Conservation (phyloP, 176 grass and related monocot genomes). For the Leersia perrieri region DNA sequence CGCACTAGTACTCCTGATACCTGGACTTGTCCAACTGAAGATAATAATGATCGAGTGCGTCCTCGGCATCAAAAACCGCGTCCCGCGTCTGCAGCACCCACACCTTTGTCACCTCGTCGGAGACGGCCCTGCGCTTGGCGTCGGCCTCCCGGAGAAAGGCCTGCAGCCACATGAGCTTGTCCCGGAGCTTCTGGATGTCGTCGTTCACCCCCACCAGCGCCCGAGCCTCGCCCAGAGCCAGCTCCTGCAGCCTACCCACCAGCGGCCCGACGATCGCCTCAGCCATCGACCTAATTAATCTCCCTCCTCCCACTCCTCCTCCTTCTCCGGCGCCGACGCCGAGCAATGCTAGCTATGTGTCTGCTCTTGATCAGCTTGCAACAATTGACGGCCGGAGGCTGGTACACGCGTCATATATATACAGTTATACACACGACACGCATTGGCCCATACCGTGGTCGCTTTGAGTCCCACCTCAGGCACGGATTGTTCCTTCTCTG, state of each 20-base stretch:
- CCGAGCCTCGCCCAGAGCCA: conserved; percentile 5
- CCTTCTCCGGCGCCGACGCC: background rate
- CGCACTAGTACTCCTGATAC: too few relatives aligned
- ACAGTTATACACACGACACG: background rate
- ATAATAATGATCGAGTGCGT: conserved; percentile 31
- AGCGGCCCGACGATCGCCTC: conserved; percentile 21
- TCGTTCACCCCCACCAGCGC: background rate
- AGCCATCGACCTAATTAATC: too few relatives aligned
- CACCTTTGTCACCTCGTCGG: conserved; percentile 9
- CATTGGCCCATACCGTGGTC: background rate
- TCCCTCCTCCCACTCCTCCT: too few relatives aligned
- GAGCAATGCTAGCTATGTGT: background rate
- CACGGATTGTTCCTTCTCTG: background rate
- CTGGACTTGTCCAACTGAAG: background rate
- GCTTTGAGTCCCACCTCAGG: background rate
- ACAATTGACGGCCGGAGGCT: background rate
- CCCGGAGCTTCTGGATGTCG: conserved; percentile 11
- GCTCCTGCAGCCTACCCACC: conserved; percentile 12
- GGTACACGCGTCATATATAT: too few relatives aligned
- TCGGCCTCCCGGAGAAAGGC: conserved; percentile 36
- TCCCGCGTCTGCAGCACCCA: conserved; percentile 34
- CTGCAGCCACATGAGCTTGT: conserved; percentile 45
- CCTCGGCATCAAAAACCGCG: conserved; percentile 31
- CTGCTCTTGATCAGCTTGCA: background rate
- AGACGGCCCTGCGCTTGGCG: conserved; percentile 10